Conservation (phyloP, 1,284 basidiomycete genomes). For the Sporisorium scitamineum region DNA sequence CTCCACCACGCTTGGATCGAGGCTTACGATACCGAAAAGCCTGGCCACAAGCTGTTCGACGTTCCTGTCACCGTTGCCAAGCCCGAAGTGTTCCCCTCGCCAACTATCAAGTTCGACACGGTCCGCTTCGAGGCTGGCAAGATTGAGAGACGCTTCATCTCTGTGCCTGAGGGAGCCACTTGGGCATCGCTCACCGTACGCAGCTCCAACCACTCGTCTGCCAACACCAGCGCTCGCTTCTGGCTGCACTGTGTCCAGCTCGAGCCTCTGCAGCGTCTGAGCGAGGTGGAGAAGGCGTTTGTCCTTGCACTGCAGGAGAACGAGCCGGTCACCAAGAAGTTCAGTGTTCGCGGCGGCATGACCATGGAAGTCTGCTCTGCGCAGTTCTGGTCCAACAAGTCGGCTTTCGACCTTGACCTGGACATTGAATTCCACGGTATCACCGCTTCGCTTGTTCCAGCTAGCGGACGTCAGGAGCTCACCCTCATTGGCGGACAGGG, state of each 20-base stretch:
- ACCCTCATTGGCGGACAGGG: slow-evolving; percentile 67
- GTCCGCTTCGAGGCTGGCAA: slow-evolving; percentile 60
- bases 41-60: slow-evolving; percentile 64
- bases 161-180: slow-evolving; percentile 68
- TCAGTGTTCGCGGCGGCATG: slow-evolving; percentile 65
- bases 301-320: slow-evolving; percentile 66
- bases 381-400: slow-evolving; percentile 68
- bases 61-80: slow-evolving; percentile 69
- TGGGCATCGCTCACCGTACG: slow-evolving; percentile 68
- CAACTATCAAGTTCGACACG: slow-evolving; percentile 55
- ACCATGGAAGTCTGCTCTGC: slow-evolving; percentile 69
- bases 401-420: slow-evolving; percentile 66
- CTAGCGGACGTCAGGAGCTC: slow-evolving; percentile 58
- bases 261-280: slow-evolving; percentile 63
- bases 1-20: slow-evolving; percentile 66
- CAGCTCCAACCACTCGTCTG: slow-evolving; percentile 58
- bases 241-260: slow-evolving; percentile 70
- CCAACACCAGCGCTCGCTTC: slow-evolving; percentile 64
- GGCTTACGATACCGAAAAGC: slow-evolving; percentile 62
- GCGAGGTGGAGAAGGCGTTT: slow-evolving; percentile 64
- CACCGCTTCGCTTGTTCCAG: slow-evolving; percentile 46
- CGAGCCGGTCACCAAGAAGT: slow-evolving; percentile 67
- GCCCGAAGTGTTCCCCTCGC: slow-evolving; percentile 55
- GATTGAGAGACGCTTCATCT: slow-evolving; percentile 66
- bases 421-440: slow-evolving; percentile 69